Evolutionary conservation across 2,329 filamentous ascomycete genomes (phyloP), one percentile per base, ranked within the genome.

Genomic region (Colletotrichum nymphaeae): DNA sequence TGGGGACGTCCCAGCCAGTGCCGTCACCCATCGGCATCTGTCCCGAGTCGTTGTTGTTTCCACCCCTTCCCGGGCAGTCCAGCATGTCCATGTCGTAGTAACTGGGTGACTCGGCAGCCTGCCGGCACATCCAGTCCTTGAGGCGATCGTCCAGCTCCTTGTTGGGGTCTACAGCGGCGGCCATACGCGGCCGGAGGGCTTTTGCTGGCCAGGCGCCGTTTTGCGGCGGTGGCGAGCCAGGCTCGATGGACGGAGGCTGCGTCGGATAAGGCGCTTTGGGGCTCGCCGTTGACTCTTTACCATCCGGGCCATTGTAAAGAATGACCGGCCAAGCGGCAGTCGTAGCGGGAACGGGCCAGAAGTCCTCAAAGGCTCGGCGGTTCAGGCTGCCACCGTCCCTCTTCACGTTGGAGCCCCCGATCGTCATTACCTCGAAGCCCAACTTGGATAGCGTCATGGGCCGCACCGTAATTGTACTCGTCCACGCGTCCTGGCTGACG

Each of bases 401-500:
- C 35, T 67, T 63, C 24, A 5, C 57, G 4, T 59, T 46, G 60
- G 12, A 26, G 22, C 32, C 74, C 16, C 42, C 26, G 24, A 78
- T 52, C 0, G 79, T 80, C 22, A 78, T 73, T 1, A 72, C 42
- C 35, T 80, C 75, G 56, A 80, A 79, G 26, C 76, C 19, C 75
- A 70, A 75, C 14, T 78, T 53, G 6, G 78, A 74, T 14, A 81
- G 74, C 35, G 80, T 79, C 6, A 81, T n/a, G 7, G 80, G 79
- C 12, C 76, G 24, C 32, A 65, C 30, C 9, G 79, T 82, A 32
- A 82, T 78, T 14, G 76, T 79, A 55, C 69, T 81, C 5, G 78
- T 79, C 80, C 80, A 82, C 11, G 76, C 72, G 5, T 74, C 80
- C 7, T 71, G 3, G 74, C 76, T 81, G 52, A 81, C 77, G 2